Percentiles rank a stretch among this genome's conserved stretches.
phyloP scores from a whole-genome alignment of 164 flowering plant genomes.

The Vitis labrusca region DNA sequence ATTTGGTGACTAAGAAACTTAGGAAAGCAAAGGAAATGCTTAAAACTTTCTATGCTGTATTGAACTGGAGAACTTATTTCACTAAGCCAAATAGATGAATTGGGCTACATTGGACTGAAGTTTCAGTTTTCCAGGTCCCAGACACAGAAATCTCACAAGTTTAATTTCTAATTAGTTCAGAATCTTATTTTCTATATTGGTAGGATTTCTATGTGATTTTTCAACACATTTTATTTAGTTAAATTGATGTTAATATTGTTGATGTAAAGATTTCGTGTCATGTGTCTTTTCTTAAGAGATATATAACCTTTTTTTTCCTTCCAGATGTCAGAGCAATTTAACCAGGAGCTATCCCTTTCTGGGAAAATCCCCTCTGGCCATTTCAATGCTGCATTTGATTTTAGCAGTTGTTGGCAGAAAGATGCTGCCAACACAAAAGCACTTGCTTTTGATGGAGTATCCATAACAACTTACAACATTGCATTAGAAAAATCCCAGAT shows the following conservation, averaged over 20 bases:
- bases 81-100: too few relatives aligned
- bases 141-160: too few relatives aligned
- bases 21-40: too few relatives aligned
- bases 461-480: conserved; percentile 25
- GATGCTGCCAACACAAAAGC: conserved; percentile 35
- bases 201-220: too few relatives aligned
- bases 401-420: conserved; percentile 28
- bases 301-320: neutral
- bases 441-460: conserved; percentile 37
- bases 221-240: neutral
- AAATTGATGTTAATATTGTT: neutral
- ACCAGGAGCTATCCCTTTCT: conserved; percentile 28
- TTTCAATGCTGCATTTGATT: conserved; percentile 30
- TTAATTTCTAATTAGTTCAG: too few relatives aligned
- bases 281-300: neutral
- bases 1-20: too few relatives aligned
- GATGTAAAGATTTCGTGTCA: neutral
- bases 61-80: too few relatives aligned
- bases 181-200: too few relatives aligned
- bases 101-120: too few relatives aligned
- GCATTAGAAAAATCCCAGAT: conserved; percentile 30
- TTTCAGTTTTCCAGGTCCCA: too few relatives aligned
- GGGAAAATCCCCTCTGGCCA: conserved; percentile 39
- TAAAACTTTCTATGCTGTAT: too few relatives aligned
- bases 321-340: conserved; percentile 42